Base-by-base conservation (phyloP, 495 filamentous ascomycete species). In the Viridothelium virens region DNA sequence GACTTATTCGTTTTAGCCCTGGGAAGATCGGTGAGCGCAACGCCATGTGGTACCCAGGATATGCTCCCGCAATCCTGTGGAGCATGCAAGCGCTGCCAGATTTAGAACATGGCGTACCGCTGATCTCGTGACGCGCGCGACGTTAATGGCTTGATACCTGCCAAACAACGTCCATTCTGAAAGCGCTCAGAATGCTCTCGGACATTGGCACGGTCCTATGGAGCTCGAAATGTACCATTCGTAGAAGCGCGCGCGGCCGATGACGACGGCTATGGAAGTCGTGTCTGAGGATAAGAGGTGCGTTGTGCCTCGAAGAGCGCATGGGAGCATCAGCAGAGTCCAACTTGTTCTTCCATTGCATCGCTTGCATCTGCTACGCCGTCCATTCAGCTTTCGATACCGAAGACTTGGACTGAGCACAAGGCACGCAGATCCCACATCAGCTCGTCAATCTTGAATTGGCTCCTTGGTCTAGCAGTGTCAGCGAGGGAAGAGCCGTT, bases 71-170 rank as follows among this genome's bases (percentile, higher is more conserved):
- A 5, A 33, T 59, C 53, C 36, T 59, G 53, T 59, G 53, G 53
- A 59, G 53, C 31, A 34, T 59, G 31, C 18, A 59, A 59, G 53
- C 53, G 53, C 53, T 59, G 53, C 53, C 31, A 59, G 36, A 59
- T 59, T 59, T 59, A 59, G 53, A 31, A 14, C 18, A 59, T 34
- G 31, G 53, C 53, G 53, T 59, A 59, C 53, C 53, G 53, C 53
- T 59, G 53, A 59, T 59, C 53, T 59, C 53, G 53, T 59, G 53
- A 59, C 53, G 53, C 53, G 53, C 53, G 53, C 53, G 53, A 34
- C 36, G 53, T 33, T 31, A 36, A 59, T 34, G 53, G 31, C 18
- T 59, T 36, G 25, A 59, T 31, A 5, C 14, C 53, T 59, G 36
- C 53, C 53, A 34, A 59, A 59, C 31, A 33, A 34, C 14, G 53